Evolutionary conservation across 129 eudicot genomes (phyloP).

Genomic region (Centaurea solstitialis): DNA sequence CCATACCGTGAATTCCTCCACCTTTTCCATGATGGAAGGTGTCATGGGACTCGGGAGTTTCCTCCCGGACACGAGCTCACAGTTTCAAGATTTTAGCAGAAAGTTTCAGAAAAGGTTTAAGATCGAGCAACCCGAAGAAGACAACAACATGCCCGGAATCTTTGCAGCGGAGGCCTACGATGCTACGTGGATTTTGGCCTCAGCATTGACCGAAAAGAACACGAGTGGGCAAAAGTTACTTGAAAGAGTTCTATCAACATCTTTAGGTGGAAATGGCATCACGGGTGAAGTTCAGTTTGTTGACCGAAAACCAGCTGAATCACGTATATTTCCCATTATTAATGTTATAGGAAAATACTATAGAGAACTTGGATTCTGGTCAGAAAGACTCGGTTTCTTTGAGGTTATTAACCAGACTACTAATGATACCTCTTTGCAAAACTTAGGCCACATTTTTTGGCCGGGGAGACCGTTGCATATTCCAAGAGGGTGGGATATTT

Average conservation of each 20-base stretch:
- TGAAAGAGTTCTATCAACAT: background rate
- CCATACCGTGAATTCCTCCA: slow-evolving; percentile 33
- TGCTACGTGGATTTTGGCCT: slow-evolving; percentile 35
- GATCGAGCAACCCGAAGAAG: slow-evolving; percentile 36
- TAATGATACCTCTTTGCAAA: slow-evolving; percentile 29
- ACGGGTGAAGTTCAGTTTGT: slow-evolving; percentile 28
- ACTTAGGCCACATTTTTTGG: slow-evolving; percentile 43
- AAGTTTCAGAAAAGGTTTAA: slow-evolving; percentile 36
- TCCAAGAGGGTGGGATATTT: slow-evolving; percentile 49
- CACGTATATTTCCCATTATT: slow-evolving; percentile 28
- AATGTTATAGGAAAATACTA: slow-evolving; percentile 52
- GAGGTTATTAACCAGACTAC: slow-evolving; percentile 5
- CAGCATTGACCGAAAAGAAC: slow-evolving; percentile 21
- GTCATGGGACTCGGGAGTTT: slow-evolving; percentile 53
- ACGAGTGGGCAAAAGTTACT: background rate
- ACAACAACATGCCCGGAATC: slow-evolving; percentile 34
- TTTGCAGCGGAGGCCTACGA: slow-evolving; percentile 47
- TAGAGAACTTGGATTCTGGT: slow-evolving; percentile 51
- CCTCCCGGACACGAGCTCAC: slow-evolving; percentile 9
- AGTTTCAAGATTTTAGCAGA: slow-evolving; percentile 27
- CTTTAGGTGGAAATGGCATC: slow-evolving; percentile 27
- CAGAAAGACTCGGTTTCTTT: slow-evolving; percentile 47
- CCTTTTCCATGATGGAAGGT: slow-evolving; percentile 57
- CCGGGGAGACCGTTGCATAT: slow-evolving; percentile 39
- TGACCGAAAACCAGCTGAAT: slow-evolving; percentile 10